phyloP scores from a whole-genome alignment of 2,329 filamentous ascomycete species.

The Metarhizium sp. region DNA sequence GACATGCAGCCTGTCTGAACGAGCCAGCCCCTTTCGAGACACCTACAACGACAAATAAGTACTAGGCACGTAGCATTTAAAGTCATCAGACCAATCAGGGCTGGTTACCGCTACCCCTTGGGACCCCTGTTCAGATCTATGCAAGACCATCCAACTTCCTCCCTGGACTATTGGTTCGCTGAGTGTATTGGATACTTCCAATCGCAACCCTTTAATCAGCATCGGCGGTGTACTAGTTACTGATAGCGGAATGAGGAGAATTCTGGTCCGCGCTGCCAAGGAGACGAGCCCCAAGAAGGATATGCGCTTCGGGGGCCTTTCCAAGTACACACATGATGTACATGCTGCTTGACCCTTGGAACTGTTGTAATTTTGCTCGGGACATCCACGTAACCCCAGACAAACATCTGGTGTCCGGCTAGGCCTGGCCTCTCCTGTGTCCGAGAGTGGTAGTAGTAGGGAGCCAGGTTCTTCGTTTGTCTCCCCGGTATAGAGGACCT shows the following conservation, averaged over 20 bases:
- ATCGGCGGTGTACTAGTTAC: neutral
- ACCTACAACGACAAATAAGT: too few relatives aligned
- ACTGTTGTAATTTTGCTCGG: slow-evolving; percentile 6
- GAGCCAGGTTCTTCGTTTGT: neutral
- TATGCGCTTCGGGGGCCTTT: too few relatives aligned
- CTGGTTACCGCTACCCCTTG: too few relatives aligned
- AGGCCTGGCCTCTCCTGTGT: too few relatives aligned
- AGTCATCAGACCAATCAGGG: too few relatives aligned
- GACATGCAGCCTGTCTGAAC: too few relatives aligned
- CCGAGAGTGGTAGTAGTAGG: too few relatives aligned
- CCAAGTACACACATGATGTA: neutral
- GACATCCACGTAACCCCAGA: neutral
- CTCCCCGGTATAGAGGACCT: neutral
- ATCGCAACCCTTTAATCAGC: neutral
- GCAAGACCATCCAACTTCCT: neutral
- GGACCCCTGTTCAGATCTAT: neutral
- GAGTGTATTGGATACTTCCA: neutral
- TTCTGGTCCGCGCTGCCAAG: too few relatives aligned
- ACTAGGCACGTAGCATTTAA: too few relatives aligned
- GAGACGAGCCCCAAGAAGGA: too few relatives aligned
- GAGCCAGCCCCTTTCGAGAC: too few relatives aligned
- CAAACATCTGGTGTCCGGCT: neutral
- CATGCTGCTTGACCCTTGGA: slow-evolving; percentile 3
- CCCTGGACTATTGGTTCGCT: neutral
- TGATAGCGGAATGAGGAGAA: neutral